A percentile compares a stretch with the other conserved stretches of the same genome.
phyloP scores from a whole-genome alignment of 139 green algal genomes.

The Mychonastes homosphaera region DNA sequence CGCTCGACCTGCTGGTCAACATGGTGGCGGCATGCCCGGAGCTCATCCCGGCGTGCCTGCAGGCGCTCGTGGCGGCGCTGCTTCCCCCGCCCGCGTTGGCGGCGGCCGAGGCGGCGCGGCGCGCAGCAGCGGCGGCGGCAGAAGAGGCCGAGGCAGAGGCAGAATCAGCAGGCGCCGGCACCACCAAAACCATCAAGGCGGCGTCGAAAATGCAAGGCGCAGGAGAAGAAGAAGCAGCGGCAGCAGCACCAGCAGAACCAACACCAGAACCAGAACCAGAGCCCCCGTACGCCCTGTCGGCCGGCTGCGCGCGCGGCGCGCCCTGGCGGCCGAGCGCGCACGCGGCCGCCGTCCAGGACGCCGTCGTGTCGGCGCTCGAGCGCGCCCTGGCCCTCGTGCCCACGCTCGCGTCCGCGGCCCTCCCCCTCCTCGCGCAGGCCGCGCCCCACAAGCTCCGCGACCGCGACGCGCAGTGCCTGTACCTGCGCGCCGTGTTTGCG shows the following conservation, averaged over 20 bases:
- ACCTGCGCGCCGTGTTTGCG: constrained; percentile 44
- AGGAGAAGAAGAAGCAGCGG: no score
- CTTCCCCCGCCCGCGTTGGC: not conserved
- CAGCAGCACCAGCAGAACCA: not conserved
- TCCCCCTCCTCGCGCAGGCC: constrained; percentile 40
- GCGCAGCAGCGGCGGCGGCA: not conserved
- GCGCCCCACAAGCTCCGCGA: constrained; percentile 59
- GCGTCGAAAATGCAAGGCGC: no score
- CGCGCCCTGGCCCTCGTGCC: constrained; percentile 62
- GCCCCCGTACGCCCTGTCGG: not conserved
- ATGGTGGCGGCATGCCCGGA: constrained; percentile 50
- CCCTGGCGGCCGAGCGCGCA: not conserved
- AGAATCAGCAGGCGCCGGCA: no score
- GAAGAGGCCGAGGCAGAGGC: no score
- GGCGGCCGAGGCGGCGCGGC: not conserved
- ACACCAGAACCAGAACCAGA: not conserved
- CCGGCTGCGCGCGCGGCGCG: not conserved
- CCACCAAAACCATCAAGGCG: no score
- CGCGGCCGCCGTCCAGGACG: not conserved
- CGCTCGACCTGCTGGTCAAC: constrained; percentile 49
- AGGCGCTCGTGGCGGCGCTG: constrained; percentile 45
- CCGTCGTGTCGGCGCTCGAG: not conserved
- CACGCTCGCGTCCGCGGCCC: constrained; percentile 38
- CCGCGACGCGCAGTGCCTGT: constrained; percentile 59
- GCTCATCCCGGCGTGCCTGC: constrained; percentile 51